phyloP scores from a whole-genome alignment of 257 asterid species.

The Forsythia suspensa region DNA sequence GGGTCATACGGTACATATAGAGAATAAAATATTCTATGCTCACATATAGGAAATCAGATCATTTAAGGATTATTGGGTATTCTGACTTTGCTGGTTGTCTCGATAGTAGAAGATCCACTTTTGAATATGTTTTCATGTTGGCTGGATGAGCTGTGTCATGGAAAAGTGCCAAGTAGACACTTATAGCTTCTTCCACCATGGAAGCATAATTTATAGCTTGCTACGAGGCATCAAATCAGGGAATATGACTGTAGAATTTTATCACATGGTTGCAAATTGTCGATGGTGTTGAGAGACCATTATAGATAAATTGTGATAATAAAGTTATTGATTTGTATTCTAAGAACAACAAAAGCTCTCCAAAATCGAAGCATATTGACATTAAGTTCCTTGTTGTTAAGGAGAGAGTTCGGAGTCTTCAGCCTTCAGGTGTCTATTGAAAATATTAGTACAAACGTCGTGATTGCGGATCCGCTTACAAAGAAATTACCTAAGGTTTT shows the following conservation, averaged over 20 bases:
- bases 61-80: background rate
- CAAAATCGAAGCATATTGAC: constrained; percentile 7
- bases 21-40: background rate
- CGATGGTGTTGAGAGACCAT: no score
- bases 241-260: no score
- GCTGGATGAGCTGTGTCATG: constrained; percentile 15
- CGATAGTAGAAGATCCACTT: no score
- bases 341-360: background rate
- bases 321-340: background rate
- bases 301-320: background rate
- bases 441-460: background rate
- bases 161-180: constrained; percentile 13
- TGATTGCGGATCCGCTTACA: background rate
- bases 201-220: no score
- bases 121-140: background rate
- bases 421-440: background rate
- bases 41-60: background rate
- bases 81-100: no score
- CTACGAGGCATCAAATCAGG: no score
- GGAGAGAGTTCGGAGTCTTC: background rate
- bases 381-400: constrained; percentile 14
- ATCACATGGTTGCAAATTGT: no score
- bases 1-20: background rate
- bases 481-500: background rate
- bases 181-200: background rate